phyloP scores from a whole-genome alignment of 2,329 filamentous ascomycete species.

The Penicillium sp. region DNA sequence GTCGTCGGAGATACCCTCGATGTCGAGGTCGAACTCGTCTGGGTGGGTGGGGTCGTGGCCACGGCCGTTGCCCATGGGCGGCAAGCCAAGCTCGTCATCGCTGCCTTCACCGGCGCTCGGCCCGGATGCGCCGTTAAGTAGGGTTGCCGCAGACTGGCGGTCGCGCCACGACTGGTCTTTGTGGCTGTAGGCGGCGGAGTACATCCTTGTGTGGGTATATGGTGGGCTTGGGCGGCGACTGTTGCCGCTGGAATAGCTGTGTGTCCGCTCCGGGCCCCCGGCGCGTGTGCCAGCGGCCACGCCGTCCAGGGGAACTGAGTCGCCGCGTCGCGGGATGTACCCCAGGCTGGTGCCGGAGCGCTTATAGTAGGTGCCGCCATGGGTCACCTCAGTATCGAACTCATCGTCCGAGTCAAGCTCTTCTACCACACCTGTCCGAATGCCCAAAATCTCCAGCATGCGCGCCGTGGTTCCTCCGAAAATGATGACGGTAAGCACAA shows the following conservation, averaged over 20 bases:
- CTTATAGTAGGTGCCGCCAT: conserved; percentile 72
- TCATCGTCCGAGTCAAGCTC: conserved; percentile 98
- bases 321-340: conserved; percentile 63
- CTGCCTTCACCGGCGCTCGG: conserved; percentile 35
- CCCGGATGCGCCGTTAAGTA: conserved; percentile 43
- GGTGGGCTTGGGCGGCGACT: conserved; percentile 51
- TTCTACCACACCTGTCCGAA: conserved; percentile 91
- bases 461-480: conserved; percentile 95
- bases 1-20: conserved; percentile 50
- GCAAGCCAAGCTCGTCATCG: conserved; percentile 51
- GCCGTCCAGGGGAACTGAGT: conserved; percentile 54
- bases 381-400: conserved; percentile 85
- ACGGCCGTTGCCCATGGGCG: conserved; percentile 38
- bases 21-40: conserved; percentile 39
- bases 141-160: conserved; percentile 47
- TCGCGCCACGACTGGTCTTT: conserved; percentile 45
- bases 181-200: conserved; percentile 48
- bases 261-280: conserved; percentile 29
- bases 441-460: conserved; percentile 97
- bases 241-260: conserved; percentile 58
- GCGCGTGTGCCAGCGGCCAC: conserved; percentile 42
- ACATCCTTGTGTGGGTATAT: conserved; percentile 48
- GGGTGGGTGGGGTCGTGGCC: conserved; percentile 33
- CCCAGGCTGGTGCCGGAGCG: conserved; percentile 73
- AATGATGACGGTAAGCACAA: conserved; percentile 96